Evolutionary conservation across 306 rosid genomes (phyloP).

Genomic region (Pueraria montana): DNA sequence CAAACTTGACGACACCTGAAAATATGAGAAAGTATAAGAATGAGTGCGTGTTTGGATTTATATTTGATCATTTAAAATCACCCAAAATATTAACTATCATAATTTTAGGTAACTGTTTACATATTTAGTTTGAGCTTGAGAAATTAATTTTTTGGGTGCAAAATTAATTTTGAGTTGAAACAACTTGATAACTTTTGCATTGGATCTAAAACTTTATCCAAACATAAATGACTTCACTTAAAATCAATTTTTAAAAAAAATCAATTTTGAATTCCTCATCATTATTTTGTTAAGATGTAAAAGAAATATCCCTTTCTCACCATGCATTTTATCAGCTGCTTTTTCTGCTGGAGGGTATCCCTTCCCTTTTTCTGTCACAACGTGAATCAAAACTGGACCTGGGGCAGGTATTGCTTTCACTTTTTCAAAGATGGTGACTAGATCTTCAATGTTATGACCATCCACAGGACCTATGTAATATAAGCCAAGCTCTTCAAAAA

Average conservation of each 20-base stretch:
- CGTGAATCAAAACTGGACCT: conserved; percentile 90
- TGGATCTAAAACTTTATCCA: too few species aligned
- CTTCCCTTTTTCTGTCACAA: conserved; percentile 93
- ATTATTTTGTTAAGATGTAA: not conserved
- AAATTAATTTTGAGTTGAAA: not conserved
- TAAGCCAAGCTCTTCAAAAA: conserved; percentile 85
- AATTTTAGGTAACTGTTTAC: not conserved
- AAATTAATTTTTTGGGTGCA: not conserved
- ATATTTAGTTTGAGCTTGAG: not conserved
- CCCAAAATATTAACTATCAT: not conserved
- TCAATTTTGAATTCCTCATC: not conserved
- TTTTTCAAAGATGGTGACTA: conserved; percentile 28
- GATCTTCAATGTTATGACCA: conserved; percentile 2
- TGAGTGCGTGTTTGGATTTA: not conserved
- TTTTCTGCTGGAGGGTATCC: conserved; percentile 94
- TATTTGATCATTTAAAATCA: not conserved
- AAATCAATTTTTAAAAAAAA: too few species aligned
- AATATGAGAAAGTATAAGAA: conserved; percentile 14
- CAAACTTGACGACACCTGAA: conserved; percentile 90
- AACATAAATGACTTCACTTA: too few species aligned
- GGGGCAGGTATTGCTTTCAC: conserved; percentile 74
- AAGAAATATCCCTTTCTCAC: conserved; percentile 52
- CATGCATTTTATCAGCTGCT: conserved; percentile 91
- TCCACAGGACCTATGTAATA: conserved; percentile 84
- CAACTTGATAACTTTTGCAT: not conserved